Conservation (phyloP, 2,329 filamentous ascomycete species). For the Helotiales sp. region DNA sequence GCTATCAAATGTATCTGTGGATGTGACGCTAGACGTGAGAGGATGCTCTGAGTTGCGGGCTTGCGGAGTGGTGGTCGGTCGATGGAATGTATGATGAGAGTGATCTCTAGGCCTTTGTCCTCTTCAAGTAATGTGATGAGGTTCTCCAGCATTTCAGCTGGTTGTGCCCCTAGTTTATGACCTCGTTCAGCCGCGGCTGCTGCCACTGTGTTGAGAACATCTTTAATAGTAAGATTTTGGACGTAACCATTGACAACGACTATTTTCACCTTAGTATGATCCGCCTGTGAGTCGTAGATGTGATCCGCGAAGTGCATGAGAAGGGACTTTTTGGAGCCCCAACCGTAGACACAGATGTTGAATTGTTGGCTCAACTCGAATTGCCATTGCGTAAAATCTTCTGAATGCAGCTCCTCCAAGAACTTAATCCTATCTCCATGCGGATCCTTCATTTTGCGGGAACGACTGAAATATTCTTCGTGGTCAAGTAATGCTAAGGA, state of each 20-base stretch:
- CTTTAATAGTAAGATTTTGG: constrained; percentile 63
- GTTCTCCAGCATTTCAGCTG: constrained; percentile 66
- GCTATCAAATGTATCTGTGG: constrained; percentile 71
- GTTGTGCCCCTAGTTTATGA: constrained; percentile 48
- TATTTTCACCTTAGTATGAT: constrained; percentile 51
- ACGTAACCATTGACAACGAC: constrained; percentile 87
- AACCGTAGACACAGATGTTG: constrained; percentile 88
- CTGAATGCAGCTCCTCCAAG: constrained; percentile 72
- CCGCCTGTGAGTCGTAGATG: constrained; percentile 49
- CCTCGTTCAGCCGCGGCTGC: constrained; percentile 53
- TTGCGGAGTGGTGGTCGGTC: constrained; percentile 78
- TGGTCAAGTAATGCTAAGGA: constrained; percentile 78
- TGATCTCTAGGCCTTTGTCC: constrained; percentile 49
- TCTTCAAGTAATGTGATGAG: constrained; percentile 62
- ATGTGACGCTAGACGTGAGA: constrained; percentile 76
- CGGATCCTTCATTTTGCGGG: constrained; percentile 61
- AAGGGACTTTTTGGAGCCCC: constrained; percentile 81
- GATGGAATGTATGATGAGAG: constrained; percentile 80
- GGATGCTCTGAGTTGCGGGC: constrained; percentile 64
- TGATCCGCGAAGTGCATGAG: constrained; percentile 74
- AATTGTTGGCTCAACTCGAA: constrained; percentile 89
- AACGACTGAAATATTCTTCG: constrained; percentile 81
- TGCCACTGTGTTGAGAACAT: constrained; percentile 69
- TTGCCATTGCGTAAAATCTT: constrained; percentile 86
- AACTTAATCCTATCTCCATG: constrained; percentile 71